Evolutionary conservation across 495 filamentous ascomycete species (phyloP).

Genomic region (Penicillium odoratum): DNA sequence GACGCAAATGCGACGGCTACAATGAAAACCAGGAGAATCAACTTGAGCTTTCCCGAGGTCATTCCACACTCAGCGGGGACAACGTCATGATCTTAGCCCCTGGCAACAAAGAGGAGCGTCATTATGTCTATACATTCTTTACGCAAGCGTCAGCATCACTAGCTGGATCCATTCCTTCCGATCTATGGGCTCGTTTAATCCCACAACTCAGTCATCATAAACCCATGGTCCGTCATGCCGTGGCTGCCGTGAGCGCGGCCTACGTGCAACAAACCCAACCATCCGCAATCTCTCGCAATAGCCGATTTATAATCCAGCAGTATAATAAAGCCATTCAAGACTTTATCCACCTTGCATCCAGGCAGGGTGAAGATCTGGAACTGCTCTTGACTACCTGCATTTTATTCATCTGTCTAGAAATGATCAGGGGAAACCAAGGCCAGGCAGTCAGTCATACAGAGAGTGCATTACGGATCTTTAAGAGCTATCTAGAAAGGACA

Average conservation of each 20-base stretch:
- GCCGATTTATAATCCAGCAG: conserved; percentile 47
- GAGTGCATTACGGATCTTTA: conserved; percentile 21
- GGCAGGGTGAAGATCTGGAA: conserved; percentile 8
- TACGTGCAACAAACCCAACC: conserved; percentile 47
- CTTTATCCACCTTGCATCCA: conserved; percentile 21
- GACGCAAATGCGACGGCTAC: conserved; percentile 47
- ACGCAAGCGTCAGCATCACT: conserved; percentile 27
- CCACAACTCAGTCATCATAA: conserved; percentile 59
- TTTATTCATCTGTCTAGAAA: conserved; percentile 32
- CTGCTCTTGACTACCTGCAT: conserved; percentile 27
- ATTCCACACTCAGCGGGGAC: conserved; percentile 7
- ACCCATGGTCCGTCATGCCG: conserved; percentile 61
- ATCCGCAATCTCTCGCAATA: neutral
- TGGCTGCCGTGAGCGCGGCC: conserved; percentile 62
- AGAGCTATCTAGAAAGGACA: neutral
- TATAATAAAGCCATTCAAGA: conserved; percentile 57
- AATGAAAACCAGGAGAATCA: conserved; percentile 9
- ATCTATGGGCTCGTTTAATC: conserved; percentile 56
- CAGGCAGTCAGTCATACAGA: conserved; percentile 26
- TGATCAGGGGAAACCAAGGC: conserved; percentile 21
- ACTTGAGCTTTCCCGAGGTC: neutral
- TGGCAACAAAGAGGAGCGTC: conserved; percentile 23
- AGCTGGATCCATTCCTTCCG: conserved; percentile 61
- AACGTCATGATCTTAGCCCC: conserved; percentile 17
- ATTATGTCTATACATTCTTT: conserved; percentile 28